A percentile compares a stretch with the other conserved stretches of the same genome.
Evolutionary conservation across 2,329 filamentous ascomycete genomes (phyloP).

Genomic region (Clonostachys rosea): DNA sequence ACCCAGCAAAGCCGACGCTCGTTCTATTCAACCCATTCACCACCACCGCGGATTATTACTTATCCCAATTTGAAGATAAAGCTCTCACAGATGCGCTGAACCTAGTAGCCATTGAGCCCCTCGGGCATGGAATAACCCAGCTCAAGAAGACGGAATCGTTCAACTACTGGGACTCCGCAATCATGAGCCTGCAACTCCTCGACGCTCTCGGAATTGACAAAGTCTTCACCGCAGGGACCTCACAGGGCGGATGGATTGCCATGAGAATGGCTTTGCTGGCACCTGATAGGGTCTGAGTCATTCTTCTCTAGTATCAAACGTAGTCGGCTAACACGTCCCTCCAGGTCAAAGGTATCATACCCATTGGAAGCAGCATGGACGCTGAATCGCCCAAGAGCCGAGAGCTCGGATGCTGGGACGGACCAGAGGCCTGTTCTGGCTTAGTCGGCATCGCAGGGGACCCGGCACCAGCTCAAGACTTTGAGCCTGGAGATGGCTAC

Average conservation of each 20-base stretch:
- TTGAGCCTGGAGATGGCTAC: not conserved
- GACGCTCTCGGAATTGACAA: not conserved
- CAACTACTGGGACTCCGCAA: not conserved
- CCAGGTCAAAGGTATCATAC: not conserved
- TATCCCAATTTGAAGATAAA: not conserved
- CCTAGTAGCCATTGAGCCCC: not conserved
- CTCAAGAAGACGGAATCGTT: not conserved
- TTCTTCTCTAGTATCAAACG: not conserved
- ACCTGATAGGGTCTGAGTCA: not conserved
- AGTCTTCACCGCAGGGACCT: not conserved
- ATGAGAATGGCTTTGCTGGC: not conserved
- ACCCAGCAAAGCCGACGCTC: not conserved
- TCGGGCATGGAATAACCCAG: not conserved
- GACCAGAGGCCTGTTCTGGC: not conserved
- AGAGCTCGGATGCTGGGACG: not conserved
- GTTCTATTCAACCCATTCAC: not conserved
- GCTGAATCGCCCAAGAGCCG: not conserved
- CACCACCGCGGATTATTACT: not conserved
- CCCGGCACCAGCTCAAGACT: not conserved
- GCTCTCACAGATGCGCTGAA: not conserved
- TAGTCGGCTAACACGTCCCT: not conserved
- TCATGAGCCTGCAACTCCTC: not conserved
- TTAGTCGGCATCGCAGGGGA: not conserved
- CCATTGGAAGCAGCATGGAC: not conserved
- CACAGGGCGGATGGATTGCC: not conserved